Base-by-base conservation (phyloP, 495 filamentous ascomycete species). In the Pyrenopolyporus hunteri region DNA sequence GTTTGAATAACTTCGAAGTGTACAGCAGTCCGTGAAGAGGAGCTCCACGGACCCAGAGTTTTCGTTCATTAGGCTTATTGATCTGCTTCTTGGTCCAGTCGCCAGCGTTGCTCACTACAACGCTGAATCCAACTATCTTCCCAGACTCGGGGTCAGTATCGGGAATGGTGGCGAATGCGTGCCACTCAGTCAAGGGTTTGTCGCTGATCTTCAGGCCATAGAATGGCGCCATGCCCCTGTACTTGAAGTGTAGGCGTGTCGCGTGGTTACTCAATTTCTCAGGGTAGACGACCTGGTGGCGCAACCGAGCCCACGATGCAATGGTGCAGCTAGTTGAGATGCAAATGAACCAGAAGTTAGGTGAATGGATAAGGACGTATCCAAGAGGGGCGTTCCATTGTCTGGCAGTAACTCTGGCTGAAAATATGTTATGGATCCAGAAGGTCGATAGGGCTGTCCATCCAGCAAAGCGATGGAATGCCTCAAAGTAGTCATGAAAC, bases 111-210 rank as follows among this genome's bases (percentile, higher is more conserved):
- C 88, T 90, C 39, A 93, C 76, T 36, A 94, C 75, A 48, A 89
- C 76, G 13, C 86, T 90, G 71, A 89, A 91, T 13, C 85, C 86
- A n/a, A 74, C 72, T 35, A 71, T 69, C 49, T 76, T 73, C 42
- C 75, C 74, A 25, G 69, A 74, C 59, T 77, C 75, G 25, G 84
- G 68, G 32, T 68, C 51, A 36, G 63, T 75, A 56, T 78, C 76
- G 28, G 86, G 84, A 65, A 94, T 90, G 17, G 87, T 87, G 14
- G 90, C 91, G 62, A 95, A 95, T 6, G 87, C 82, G 74, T 95
- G 91, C 82, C 87, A 91, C 77, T 95, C 90, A 9, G 77, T 82
- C 47, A 94, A 73, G 0, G 87, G 87, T 11, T 76, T 77, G 48
- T 82, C 74, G 26, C 83, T 84, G 35, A 85, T 74, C 56, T 76